phyloP scores from a whole-genome alignment of 768 basidiomycete genomes.

The Ramaria rubella region DNA sequence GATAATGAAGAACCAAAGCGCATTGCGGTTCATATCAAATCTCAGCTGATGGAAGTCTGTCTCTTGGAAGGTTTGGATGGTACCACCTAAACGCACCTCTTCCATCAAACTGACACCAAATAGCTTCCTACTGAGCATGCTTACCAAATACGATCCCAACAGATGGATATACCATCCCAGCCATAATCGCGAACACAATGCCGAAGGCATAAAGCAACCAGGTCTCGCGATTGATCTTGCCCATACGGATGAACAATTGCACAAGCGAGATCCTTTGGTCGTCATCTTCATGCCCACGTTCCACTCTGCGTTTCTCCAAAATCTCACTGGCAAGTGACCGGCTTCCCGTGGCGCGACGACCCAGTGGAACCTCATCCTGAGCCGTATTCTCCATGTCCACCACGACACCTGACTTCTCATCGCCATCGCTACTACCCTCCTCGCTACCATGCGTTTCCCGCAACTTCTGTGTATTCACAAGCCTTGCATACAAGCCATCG shows the following conservation, averaged over 20 bases:
- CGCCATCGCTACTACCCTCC: constrained; percentile 15
- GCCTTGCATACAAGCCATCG: constrained; percentile 62
- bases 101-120: background rate
- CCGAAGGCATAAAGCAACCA: constrained; percentile 58
- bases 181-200: constrained; percentile 42
- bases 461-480: constrained; percentile 75
- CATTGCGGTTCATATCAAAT: constrained; percentile 58
- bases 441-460: constrained; percentile 44
- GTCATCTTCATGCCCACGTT: constrained; percentile 27
- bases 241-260: constrained; percentile 69
- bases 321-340: constrained; percentile 68
- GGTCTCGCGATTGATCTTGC: constrained; percentile 49
- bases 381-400: constrained; percentile 20
- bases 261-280: constrained; percentile 40
- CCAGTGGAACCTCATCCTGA: constrained; percentile 54
- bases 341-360: constrained; percentile 41
- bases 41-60: constrained; percentile 36
- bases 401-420: constrained; percentile 21
- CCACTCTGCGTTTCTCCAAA: constrained; percentile 39
- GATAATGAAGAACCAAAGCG: constrained; percentile 71
- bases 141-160: constrained; percentile 61
- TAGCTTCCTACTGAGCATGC: constrained; percentile 13
- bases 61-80: constrained; percentile 19
- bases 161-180: constrained; percentile 65
- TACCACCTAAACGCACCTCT: constrained; percentile 5